phyloP scores from a whole-genome alignment of 768 basidiomycete genomes.

The Lentinula aciculospora region DNA sequence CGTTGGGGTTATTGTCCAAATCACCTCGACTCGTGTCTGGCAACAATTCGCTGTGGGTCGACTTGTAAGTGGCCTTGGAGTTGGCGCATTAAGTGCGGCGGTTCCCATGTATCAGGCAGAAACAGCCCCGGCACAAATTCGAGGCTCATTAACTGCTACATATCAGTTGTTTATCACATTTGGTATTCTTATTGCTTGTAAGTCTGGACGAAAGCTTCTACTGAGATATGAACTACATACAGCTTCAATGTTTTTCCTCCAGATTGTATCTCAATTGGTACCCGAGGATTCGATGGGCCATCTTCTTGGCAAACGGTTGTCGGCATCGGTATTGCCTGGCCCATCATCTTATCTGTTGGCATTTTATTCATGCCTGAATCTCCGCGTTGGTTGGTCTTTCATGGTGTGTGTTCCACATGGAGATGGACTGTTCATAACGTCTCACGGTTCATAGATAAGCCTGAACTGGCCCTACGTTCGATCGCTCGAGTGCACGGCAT shows the following conservation, averaged over 20 bases:
- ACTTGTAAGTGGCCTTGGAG: conserved; percentile 59
- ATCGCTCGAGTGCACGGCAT: conserved; percentile 47
- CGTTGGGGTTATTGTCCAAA: conserved; percentile 58
- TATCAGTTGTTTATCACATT: conserved; percentile 65
- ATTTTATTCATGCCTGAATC: conserved; percentile 70
- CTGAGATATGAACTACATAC: too few species aligned
- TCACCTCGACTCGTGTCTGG: conserved; percentile 47
- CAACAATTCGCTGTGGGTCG: conserved; percentile 65
- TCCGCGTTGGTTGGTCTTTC: conserved; percentile 31
- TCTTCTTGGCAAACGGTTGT: conserved; percentile 61
- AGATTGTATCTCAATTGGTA: conserved; percentile 69
- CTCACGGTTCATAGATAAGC: background rate
- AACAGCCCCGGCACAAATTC: conserved; percentile 65
- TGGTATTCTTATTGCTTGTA: conserved; percentile 64
- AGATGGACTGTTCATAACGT: background rate
- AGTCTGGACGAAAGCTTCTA: too few species aligned
- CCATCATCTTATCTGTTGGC: conserved; percentile 52
- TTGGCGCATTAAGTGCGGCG: conserved; percentile 62
- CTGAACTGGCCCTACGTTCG: conserved; percentile 43
- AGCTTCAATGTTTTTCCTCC: conserved; percentile 1
- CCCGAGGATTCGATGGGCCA: conserved; percentile 39
- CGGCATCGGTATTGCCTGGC: conserved; percentile 59
- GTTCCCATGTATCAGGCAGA: conserved; percentile 75
- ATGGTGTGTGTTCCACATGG: background rate
- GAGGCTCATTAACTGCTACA: conserved; percentile 61